Percentiles rank a stretch among this genome's conserved stretches.
phyloP scores from a whole-genome alignment of 2,329 filamentous ascomycete genomes.

The Pestalotiopsis fici region DNA sequence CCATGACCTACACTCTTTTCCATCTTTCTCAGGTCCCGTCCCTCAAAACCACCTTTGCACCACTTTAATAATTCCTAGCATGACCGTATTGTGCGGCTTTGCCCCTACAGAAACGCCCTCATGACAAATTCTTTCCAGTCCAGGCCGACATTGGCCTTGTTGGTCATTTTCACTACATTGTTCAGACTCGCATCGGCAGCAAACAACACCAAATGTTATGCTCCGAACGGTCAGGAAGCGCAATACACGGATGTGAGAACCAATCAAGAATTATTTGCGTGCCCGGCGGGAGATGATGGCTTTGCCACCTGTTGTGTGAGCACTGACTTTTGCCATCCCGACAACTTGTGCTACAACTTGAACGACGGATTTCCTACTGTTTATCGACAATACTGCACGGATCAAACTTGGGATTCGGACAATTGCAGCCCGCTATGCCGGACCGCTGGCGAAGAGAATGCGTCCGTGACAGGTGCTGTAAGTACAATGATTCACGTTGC shows the following conservation, averaged over 20 bases:
- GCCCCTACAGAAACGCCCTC: background rate
- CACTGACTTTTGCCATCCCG: background rate
- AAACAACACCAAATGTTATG: background rate
- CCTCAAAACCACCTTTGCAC: no score
- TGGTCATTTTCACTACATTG: background rate
- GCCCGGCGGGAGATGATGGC: background rate
- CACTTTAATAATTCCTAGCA: no score
- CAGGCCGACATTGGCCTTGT: background rate
- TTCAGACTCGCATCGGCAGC: background rate
- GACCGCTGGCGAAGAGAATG: background rate
- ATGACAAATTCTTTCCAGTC: background rate
- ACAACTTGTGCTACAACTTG: conserved; percentile 1
- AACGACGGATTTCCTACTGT: background rate
- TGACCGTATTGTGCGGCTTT: no score
- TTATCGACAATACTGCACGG: background rate
- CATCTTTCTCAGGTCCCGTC: no score
- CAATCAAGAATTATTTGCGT: background rate
- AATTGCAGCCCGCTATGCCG: background rate
- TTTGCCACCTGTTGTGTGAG: background rate
- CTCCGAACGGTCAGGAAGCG: background rate
- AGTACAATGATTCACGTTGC: background rate
- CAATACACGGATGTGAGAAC: background rate
- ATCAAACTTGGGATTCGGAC: background rate
- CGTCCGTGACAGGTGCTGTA: background rate
- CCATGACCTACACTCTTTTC: no score